These are phyloP conservation scores for Polyrhizophydium stewartii DNA, from an alignment of 371 early-diverging fungal species.

Conservation along the genomic window DNA sequence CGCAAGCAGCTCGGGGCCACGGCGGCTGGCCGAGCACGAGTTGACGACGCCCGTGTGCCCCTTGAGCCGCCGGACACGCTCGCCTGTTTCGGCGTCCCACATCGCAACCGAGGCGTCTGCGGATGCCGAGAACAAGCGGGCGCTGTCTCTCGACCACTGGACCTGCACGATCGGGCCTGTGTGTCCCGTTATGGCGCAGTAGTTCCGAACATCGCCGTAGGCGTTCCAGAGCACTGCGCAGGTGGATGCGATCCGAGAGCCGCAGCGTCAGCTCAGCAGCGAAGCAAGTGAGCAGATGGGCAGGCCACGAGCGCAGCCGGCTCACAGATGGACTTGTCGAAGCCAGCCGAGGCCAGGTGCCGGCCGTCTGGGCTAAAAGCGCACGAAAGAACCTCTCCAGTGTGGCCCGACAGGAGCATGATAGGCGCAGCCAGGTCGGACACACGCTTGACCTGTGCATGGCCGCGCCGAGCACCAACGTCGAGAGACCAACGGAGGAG, in stretches of 20 bases:
- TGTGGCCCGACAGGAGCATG: slow-evolving; percentile 80
- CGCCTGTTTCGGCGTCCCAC: slow-evolving; percentile 78
- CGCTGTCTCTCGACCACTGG: slow-evolving; percentile 84
- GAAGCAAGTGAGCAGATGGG: neutral
- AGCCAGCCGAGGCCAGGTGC: slow-evolving; percentile 77
- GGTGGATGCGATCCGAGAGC: no score
- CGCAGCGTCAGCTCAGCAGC: no score
- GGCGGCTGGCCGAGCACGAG: slow-evolving; percentile 55
- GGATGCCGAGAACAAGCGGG: slow-evolving; percentile 68
- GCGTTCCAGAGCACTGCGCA: slow-evolving; percentile 91
- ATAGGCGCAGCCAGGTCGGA: slow-evolving; percentile 85
- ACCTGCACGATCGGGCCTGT: slow-evolving; percentile 79
- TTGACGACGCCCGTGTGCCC: slow-evolving; percentile 78
- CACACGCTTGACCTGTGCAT: slow-evolving; percentile 69
- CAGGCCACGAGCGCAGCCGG: neutral
- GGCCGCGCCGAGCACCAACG: no score
- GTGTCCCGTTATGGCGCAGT: slow-evolving; percentile 82
- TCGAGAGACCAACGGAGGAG: no score
- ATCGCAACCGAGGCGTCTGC: slow-evolving; percentile 47
- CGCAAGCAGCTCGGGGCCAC: slow-evolving; percentile 64
- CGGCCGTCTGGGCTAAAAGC: slow-evolving; percentile 84
- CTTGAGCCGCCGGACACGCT: slow-evolving; percentile 65
- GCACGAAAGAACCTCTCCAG: slow-evolving; percentile 80
- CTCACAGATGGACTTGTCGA: slow-evolving; percentile 79
- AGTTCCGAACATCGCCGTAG: slow-evolving; percentile 85